A percentile compares a stretch with the other conserved stretches of the same genome.
Conservation (phyloP, 2,329 filamentous ascomycete species). For the Fusarium hostae region DNA sequence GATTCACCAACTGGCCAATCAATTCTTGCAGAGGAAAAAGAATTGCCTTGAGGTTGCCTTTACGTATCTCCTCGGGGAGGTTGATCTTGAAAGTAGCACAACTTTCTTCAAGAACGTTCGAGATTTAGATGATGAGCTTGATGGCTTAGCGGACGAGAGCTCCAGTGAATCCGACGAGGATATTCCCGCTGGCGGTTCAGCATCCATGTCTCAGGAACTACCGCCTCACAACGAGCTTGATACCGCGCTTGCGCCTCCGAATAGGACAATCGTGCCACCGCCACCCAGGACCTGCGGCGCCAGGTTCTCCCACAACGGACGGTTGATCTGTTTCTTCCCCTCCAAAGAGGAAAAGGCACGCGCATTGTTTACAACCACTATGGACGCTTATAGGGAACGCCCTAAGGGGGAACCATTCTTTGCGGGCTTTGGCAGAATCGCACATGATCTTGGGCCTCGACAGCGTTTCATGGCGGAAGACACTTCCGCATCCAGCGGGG, state of each 20-base stretch:
- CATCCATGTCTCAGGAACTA: slow-evolving; percentile 71
- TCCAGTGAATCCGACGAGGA: slow-evolving; percentile 82
- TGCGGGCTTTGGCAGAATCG: slow-evolving; percentile 66
- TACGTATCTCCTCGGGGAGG: slow-evolving; percentile 71
- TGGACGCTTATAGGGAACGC: slow-evolving; percentile 59
- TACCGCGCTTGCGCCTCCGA: slow-evolving; percentile 62
- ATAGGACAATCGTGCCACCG: slow-evolving; percentile 65
- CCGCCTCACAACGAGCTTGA: slow-evolving; percentile 65
- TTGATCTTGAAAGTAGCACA: slow-evolving; percentile 69
- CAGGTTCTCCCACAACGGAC: slow-evolving; percentile 70
- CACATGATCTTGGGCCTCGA: slow-evolving; percentile 62
- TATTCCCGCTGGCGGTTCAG: slow-evolving; percentile 63
- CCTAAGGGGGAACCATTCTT: slow-evolving; percentile 66
- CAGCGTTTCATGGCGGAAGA: slow-evolving; percentile 61
- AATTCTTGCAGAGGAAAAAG: slow-evolving; percentile 66
- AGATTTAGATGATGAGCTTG: slow-evolving; percentile 68
- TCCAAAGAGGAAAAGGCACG: slow-evolving; percentile 72
- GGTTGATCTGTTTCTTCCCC: slow-evolving; percentile 74
- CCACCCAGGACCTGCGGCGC: slow-evolving; percentile 69
- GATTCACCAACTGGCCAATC: slow-evolving; percentile 65
- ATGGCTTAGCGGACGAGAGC: slow-evolving; percentile 75
- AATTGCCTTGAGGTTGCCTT: slow-evolving; percentile 72
- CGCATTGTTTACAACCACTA: slow-evolving; percentile 59
- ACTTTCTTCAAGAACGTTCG: slow-evolving; percentile 72
- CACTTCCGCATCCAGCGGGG: slow-evolving; percentile 62